These are phyloP conservation scores for Phialophora tarda DNA, from an alignment of 2,329 filamentous ascomycete species.

Conservation along the genomic window DNA sequence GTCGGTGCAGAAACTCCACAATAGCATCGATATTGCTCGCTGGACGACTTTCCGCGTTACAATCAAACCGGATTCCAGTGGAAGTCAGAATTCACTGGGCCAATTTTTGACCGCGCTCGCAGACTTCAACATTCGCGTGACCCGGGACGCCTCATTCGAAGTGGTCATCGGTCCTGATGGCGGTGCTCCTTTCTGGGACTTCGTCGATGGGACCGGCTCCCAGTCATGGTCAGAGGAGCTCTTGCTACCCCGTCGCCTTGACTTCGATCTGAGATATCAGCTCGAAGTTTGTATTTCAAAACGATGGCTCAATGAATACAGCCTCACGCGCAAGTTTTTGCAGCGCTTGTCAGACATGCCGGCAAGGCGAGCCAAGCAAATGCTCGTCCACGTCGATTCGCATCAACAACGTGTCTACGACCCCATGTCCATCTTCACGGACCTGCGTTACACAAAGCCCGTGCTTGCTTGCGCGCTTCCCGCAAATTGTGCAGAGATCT, in stretches of 20 bases:
- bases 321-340: constrained; percentile 71
- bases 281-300: constrained; percentile 92
- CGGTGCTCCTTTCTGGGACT: constrained; percentile 45
- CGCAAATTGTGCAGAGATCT: constrained; percentile 73
- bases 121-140: constrained; percentile 73
- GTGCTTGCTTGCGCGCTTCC: constrained; percentile 64
- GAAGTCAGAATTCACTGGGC: constrained; percentile 1
- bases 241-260: constrained; percentile 51
- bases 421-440: constrained; percentile 73
- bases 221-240: constrained; percentile 30
- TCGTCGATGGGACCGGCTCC: constrained; percentile 44
- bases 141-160: constrained; percentile 52
- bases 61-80: constrained; percentile 44
- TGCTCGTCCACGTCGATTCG: constrained; percentile 77
- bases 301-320: constrained; percentile 76
- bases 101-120: constrained; percentile 58
- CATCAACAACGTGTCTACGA: constrained; percentile 66
- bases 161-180: constrained; percentile 53
- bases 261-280: constrained; percentile 82
- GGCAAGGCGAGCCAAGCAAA: constrained; percentile 61
- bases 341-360: constrained; percentile 61
- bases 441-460: constrained; percentile 53
- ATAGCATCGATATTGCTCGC: constrained; percentile 67
- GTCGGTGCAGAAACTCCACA: constrained; percentile 55
- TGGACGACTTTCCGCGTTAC: constrained; percentile 67